These are phyloP conservation scores for Stemphylium lycopersici DNA, from an alignment of 2,329 filamentous ascomycete species.

Conservation along the genomic window DNA sequence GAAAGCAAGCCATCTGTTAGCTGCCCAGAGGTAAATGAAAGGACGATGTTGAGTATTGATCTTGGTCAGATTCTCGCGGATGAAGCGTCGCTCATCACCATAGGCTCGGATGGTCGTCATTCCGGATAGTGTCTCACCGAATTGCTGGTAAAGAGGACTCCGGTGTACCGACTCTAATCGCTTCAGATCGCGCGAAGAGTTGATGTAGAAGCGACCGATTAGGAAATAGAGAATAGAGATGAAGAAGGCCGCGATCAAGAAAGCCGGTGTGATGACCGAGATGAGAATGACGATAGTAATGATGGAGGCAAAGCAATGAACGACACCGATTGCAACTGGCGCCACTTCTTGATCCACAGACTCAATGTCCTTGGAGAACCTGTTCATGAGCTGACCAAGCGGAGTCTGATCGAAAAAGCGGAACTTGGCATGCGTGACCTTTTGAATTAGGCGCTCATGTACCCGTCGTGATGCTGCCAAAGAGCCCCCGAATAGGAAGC, in stretches of 20 bases:
- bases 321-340: constrained; percentile 80
- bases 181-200: constrained; percentile 93
- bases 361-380: constrained; percentile 97
- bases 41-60: constrained; percentile 92
- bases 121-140: constrained; percentile 91
- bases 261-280: constrained; percentile 84
- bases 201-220: constrained; percentile 86
- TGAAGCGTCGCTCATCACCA: constrained; percentile 90
- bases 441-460: constrained; percentile 76
- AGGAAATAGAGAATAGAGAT: constrained; percentile 83
- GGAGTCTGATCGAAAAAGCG: constrained; percentile 98
- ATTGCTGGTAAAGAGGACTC: constrained; percentile 96
- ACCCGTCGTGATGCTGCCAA: constrained; percentile 85
- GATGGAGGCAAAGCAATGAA: constrained; percentile 71
- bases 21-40: constrained; percentile 95
- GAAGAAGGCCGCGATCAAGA: constrained; percentile 84
- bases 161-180: constrained; percentile 91
- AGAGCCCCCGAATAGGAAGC: constrained; percentile 91
- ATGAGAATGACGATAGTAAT: constrained; percentile 88
- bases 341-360: constrained; percentile 95
- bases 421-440: constrained; percentile 88
- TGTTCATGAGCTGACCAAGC: constrained; percentile 94
- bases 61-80: constrained; percentile 84
- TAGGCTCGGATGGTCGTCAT: constrained; percentile 98
- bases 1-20: constrained; percentile 95